A percentile compares a stretch with the other conserved stretches of the same genome.
Conservation (phyloP, 129 eudicot genomes). For the Tagetes erecta region DNA sequence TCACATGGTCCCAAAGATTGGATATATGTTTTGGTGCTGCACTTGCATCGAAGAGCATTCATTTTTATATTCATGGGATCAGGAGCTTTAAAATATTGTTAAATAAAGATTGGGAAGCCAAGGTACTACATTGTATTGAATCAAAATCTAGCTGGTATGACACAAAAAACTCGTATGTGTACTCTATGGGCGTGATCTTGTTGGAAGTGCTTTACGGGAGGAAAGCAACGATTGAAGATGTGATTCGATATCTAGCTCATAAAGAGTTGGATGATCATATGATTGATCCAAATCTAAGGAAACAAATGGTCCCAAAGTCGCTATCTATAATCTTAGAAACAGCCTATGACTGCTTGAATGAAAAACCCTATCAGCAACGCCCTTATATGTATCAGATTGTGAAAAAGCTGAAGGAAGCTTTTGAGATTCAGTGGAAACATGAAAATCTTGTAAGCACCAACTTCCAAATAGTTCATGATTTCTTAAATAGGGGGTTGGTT, state of each 20-base stretch:
- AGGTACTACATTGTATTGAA: background rate
- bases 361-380: background rate
- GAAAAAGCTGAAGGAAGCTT: background rate
- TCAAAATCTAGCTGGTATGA: background rate
- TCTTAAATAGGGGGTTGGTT: no score
- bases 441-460: background rate
- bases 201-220: background rate
- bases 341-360: background rate
- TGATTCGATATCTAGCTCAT: background rate
- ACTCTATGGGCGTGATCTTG: background rate
- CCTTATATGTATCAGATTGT: background rate
- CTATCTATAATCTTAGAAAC: background rate
- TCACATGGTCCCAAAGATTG: constrained; percentile 29
- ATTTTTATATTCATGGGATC: background rate
- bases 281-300: background rate
- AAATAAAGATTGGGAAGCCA: constrained; percentile 12
- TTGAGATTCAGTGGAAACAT: background rate
- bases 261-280: background rate
- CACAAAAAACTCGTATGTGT: background rate
- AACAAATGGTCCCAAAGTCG: background rate
- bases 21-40: constrained; percentile 11
- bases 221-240: background rate
- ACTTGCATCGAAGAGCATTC: background rate
- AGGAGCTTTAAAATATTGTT: background rate
- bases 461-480: background rate